A percentile compares a stretch with the other conserved stretches of the same genome.
phyloP scores from a whole-genome alignment of 176 grass and related monocot genomes.

The Phoenix dactylifera region DNA sequence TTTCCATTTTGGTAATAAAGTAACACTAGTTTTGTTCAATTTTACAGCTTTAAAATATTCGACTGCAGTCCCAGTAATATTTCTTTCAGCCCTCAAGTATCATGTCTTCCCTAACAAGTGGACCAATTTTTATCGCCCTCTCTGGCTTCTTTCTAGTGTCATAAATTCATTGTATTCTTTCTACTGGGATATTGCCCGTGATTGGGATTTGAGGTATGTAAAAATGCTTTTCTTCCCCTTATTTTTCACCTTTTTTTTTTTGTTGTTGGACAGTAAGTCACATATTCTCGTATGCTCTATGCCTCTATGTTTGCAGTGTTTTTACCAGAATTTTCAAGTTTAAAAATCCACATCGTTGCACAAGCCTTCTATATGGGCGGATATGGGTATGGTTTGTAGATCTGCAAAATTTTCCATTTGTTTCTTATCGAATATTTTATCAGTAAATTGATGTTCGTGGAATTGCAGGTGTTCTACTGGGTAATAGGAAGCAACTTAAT shows the following conservation, averaged over 20 bases:
- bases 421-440: not conserved
- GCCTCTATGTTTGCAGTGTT: slow-evolving; percentile 40
- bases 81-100: slow-evolving; percentile 93
- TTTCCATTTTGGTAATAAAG: too few relatives aligned
- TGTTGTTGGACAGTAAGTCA: not conserved
- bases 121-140: slow-evolving; percentile 69
- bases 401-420: not conserved
- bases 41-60: slow-evolving; percentile 89
- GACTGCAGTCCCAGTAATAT: slow-evolving; percentile 83
- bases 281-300: not conserved
- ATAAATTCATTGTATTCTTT: slow-evolving; percentile 92
- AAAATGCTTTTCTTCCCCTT: too few relatives aligned
- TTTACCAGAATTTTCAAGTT: slow-evolving; percentile 89
- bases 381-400: slow-evolving; percentile 44
- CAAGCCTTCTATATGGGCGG: slow-evolving; percentile 51
- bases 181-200: slow-evolving; percentile 93
- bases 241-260: not conserved
- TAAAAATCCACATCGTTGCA: slow-evolving; percentile 58
- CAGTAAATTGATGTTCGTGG: not conserved
- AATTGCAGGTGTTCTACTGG: slow-evolving; percentile 74
- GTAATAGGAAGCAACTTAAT: slow-evolving; percentile 85
- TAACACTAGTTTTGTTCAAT: not conserved
- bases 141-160: slow-evolving; percentile 87
- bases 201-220: slow-evolving; percentile 89
- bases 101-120: slow-evolving; percentile 71